Base-by-base conservation (phyloP, 1,139 yeast species). In the Zygosaccharomyces pseudobailii region DNA sequence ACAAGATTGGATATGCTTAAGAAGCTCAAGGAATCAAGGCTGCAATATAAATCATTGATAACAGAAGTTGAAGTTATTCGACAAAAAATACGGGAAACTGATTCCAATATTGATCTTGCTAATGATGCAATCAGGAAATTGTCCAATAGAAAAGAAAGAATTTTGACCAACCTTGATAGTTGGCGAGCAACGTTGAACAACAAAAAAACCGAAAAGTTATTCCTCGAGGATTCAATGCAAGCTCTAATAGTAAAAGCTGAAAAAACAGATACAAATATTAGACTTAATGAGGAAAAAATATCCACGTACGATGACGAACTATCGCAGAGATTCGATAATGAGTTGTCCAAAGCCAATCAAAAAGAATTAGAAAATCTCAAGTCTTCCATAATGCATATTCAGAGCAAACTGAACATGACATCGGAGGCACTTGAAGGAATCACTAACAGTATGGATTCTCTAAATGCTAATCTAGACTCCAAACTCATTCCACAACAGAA, bases 1-100 rank as follows among this genome's bases (percentile, higher is more conserved):
- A 84, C 90, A 0, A 74, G 94, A 54, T 68, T 90, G 41, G 95
- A 87, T 56, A 81, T 86, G 2, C 72, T 87, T 57, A 79, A 79
- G 48, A 63, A 70, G 21, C 76, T 84, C 53, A 71, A 76, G 17
- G 73, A 69, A 47, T 79, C 84, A 59, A 75, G 75, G 48, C 64
- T 67, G 5, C 82, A 80, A 39, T 69, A 77, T 30, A 66, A 56
- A 5, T 71, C 70, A 19, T 70, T 73, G 4, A 68, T 70, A 20
- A 56, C 52, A 1, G 73, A 75, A 43, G 64, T 79, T 17, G 58
- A 58, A 5, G 58, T 56, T 5, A 54, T 79, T 9, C 69, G 66
- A 47, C 63, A 68, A 25, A 61, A 68, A 32, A 61, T 78, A 28
- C 63, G 69, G 6, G 53, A 57, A 8, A 67, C 72, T 37, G 80